Evolutionary conservation across 345 rosid species (phyloP), one percentile per base, ranked within the genome.

Genomic region (Lumnitzera racemosa): DNA sequence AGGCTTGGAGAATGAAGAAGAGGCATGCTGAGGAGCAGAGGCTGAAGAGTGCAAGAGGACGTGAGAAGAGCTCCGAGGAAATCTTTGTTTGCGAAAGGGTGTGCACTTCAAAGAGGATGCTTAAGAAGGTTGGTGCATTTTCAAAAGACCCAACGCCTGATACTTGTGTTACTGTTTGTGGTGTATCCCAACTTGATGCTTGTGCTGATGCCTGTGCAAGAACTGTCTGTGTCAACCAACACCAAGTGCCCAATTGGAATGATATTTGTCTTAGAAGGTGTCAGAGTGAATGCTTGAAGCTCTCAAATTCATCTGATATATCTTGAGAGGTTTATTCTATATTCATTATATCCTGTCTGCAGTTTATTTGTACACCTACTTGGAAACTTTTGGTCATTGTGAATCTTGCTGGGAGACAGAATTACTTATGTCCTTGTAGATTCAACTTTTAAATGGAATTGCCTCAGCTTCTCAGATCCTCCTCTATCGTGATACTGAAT

Each of bases 31-130:
- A 81, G 29, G 96, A 89, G 70, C 82, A 84, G 80, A 81, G 89
- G 69, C 72, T 79, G 49, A 86, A 86, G 74, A 78, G 81, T 24
- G 87, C 84, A 14, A 68, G 96, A 60, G 95, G 96, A 27, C 82
- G 94, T 36, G 96, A 89, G 73, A 89, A 80, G 61, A 82, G 81
- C 61, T 84, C 89, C 1, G 96, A 89, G 51, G 95, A 86, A 11
- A 84, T 89, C 16, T 89, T 89, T 72, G 95, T 89, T 3, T 89
- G 95, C 14, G 96, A 86, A 70, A 84, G 96, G 79, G 96, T 89
- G 11, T 86, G 96, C 69, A 89, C 89, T 24, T 89, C 96, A 0
- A 89, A 89, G 80, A 76, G 95, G 70, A 86, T 89, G 94, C 65
- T 86, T 15, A 89, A 89, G 43, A 89, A 84, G 78, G 90, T 89